Conservation (phyloP, 2,329 filamentous ascomycete genomes). For the Laburnicola sp. region DNA sequence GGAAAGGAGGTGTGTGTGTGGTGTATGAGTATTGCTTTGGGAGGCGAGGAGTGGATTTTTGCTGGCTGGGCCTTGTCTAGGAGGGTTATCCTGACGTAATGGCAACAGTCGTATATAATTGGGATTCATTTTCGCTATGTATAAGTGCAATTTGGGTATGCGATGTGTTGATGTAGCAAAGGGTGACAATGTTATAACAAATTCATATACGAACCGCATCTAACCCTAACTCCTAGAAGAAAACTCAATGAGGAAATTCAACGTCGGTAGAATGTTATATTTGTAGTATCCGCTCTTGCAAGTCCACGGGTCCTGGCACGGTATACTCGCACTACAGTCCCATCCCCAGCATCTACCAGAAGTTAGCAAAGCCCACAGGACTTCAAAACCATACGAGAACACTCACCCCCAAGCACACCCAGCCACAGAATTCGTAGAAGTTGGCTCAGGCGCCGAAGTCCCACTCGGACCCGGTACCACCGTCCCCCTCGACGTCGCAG, state of each 20-base stretch:
- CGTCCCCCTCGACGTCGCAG: background rate
- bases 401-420: constrained; percentile 16
- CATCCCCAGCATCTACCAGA: constrained; percentile 14
- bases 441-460: background rate
- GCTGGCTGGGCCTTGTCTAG: background rate
- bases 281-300: constrained; percentile 18
- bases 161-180: no score
- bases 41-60: no score
- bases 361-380: background rate
- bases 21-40: no score
- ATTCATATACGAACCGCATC: no score
- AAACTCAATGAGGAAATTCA: background rate
- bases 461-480: background rate
- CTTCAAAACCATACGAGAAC: background rate
- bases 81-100: background rate
- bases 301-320: constrained; percentile 12
- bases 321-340: constrained; percentile 15
- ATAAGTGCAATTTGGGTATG: background rate
- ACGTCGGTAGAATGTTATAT: background rate
- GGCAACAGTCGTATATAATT: background rate
- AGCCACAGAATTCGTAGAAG: background rate
- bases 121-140: no score
- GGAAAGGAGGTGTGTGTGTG: background rate
- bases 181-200: no score
- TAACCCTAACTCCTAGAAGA: no score